Base-by-base conservation (phyloP, 129 eudicot genomes). In the Calendula officinalis region DNA sequence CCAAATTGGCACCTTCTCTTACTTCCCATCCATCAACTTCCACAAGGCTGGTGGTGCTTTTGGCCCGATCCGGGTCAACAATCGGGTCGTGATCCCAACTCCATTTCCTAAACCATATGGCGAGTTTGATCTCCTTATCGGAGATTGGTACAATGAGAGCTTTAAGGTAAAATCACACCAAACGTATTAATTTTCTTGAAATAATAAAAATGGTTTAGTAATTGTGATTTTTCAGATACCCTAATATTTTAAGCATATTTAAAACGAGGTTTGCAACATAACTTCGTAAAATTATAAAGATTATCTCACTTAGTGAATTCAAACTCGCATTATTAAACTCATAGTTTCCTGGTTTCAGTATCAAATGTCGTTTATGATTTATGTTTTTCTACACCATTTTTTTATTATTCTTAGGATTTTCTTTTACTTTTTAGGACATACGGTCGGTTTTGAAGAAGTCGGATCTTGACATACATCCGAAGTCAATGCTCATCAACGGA, bases 1-100 rank as follows among this genome's bases (percentile, higher is more conserved):
- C 59, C 88, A 83, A 59, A 83, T 83, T 51, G 88, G 88, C 38
- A 78, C 58, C 33, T 79, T 74, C 53, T 74, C 69, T 15, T 78
- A 76, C 53, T 79, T 79, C 22, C 84, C 84, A 3, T 75, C 84
- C 68, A 75, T 72, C 33, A 60, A 63, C 37, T 78, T 78, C 70
- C 88, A 82, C 11, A 82, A 78, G 73, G 83, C 87, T 7, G 87
- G 83, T 54, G 83, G 83, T 13, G 87, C 81, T n/a, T 83, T 68
- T 56, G 90, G 90, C 43, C 81, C 86, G 3, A 83, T 83, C 66
- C 79, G 86, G 3, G 79, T 83, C 51, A 77, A 83, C 47, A 77
- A 80, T 12, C 83, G 81, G 13, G 41, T 59, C 1, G 76, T 62
- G 0, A 56, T 83, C 8, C 70, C 69, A 0, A 45, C 67, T 33